Base-by-base conservation (phyloP, 805 yeast species). In the Wickerhamomyces mucosus region DNA sequence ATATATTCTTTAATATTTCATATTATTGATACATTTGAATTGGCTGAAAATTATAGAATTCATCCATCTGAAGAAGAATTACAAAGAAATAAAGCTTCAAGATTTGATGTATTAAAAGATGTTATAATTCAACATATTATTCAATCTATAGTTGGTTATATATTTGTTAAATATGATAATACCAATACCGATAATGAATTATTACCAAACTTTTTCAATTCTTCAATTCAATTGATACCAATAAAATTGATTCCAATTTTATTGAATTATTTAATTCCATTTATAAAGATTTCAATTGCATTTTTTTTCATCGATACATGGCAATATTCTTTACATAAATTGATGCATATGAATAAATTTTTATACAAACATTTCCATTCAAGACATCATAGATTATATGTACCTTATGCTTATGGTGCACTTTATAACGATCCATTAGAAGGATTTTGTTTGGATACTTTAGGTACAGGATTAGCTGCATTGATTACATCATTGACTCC, bases 381-480 rank as follows among this genome's bases (percentile, higher is more conserved):
- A 6, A 77, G 95, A 43, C 98, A 92, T 58, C 98, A 92, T 58
- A 65, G 89, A 33, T 65, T 92, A 31, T 89, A 92, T 46, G 96
- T 92, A 22, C 98, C 98, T 7, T 92, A 86, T 56, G 96, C 97
- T 1, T 88, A 69, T 56, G 98, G 98, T 31, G 98, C 98, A 3
- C 67, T 92, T 20, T 92, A 84, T 65, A 92, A 92, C 58, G 86
- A 86, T 46, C 94, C 96, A 15, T 69, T 83, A 14, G 98, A 92
- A 63, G 98, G 98, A 7, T 83, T 92, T 43, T 53, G 89, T 35
- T 67, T 92, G 47, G 98, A 92, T 58, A 84, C 97, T 10, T 53
- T 78, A 18, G 98, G 98, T 5, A 83, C 96, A 1, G 97, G 95
- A 23, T 42, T 89, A 22, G 89, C 95, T 2, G 68, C 76, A 37